Evolutionary conservation across 495 filamentous ascomycete species (phyloP).

Genomic region (Penicillium fimorum): DNA sequence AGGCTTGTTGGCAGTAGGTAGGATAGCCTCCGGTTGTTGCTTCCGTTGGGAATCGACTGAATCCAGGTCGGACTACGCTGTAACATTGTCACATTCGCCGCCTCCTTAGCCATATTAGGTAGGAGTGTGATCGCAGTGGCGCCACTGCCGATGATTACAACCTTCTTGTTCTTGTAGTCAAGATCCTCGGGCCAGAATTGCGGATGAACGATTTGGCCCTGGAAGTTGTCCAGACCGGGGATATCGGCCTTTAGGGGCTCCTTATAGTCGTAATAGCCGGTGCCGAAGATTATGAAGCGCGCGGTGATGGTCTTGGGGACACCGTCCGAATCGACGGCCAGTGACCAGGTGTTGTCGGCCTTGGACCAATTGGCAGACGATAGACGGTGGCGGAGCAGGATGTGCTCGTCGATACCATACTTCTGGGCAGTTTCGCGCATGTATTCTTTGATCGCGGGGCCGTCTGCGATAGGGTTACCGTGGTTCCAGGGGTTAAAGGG

Average conservation of each 20-base stretch:
- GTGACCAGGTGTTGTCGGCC: constrained; percentile 58
- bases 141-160: constrained; percentile 59
- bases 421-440: constrained; percentile 56
- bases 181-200: constrained; percentile 53
- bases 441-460: constrained; percentile 59
- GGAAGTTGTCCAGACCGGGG: constrained; percentile 39
- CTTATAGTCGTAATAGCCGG: constrained; percentile 66
- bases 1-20: constrained; percentile 41
- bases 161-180: constrained; percentile 50
- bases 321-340: constrained; percentile 50
- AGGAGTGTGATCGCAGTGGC: constrained; percentile 55
- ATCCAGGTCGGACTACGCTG: constrained; percentile 62
- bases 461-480: constrained; percentile 59
- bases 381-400: constrained; percentile 60
- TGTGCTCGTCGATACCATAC: constrained; percentile 61
- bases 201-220: constrained; percentile 48
- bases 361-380: constrained; percentile 57
- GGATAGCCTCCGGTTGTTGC: constrained; percentile 26
- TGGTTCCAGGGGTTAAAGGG: constrained; percentile 65
- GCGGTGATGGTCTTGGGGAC: constrained; percentile 37
- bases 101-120: constrained; percentile 43
- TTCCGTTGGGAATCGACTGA: constrained; percentile 47
- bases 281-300: constrained; percentile 59
- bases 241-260: constrained; percentile 52
- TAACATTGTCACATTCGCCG: constrained; percentile 51